Conservation (phyloP, 768 basidiomycete species). For the Phlebiopsis flavidoalba region DNA sequence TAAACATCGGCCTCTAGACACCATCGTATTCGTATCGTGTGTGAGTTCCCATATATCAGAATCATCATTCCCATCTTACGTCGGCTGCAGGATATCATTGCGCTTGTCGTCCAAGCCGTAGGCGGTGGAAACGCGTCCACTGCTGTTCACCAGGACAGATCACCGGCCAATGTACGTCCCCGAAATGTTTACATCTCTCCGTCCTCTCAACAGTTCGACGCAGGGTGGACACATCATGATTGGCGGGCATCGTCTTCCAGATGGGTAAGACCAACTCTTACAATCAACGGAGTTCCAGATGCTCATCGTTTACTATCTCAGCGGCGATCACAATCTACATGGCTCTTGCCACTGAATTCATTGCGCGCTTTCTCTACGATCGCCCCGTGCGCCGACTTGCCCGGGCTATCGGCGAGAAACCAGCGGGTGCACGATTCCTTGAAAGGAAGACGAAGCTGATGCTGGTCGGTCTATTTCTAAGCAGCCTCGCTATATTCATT, state of each 20-base stretch:
- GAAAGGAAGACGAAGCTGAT: conserved; percentile 22
- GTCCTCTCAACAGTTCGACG: background rate
- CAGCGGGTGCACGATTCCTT: background rate
- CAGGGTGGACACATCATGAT: conserved; percentile 21
- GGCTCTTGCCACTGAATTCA: conserved; percentile 40
- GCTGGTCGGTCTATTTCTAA: conserved; percentile 20
- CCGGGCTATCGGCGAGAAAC: background rate
- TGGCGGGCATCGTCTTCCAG: conserved; percentile 48
- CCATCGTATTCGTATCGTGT: conserved; percentile 36
- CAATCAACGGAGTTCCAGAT: background rate
- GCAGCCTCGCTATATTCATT: conserved; percentile 23
- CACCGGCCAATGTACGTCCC: conserved; percentile 8
- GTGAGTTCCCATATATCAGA: conserved; percentile 12
- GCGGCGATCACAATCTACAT: conserved; percentile 38
- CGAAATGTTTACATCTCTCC: background rate
- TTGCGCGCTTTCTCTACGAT: conserved; percentile 33
- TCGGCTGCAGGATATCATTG: conserved; percentile 40
- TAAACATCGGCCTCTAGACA: conserved; percentile 26
- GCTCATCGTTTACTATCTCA: background rate
- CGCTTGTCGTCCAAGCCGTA: conserved; percentile 56
- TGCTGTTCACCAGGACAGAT: conserved; percentile 14
- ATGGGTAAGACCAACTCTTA: conserved; percentile 13
- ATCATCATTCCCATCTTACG: background rate
- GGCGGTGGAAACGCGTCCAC: conserved; percentile 52
- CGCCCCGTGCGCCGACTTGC: conserved; percentile 25